Evolutionary conservation across 306 rosid genomes (phyloP).

Genomic region (Pueraria montana): DNA sequence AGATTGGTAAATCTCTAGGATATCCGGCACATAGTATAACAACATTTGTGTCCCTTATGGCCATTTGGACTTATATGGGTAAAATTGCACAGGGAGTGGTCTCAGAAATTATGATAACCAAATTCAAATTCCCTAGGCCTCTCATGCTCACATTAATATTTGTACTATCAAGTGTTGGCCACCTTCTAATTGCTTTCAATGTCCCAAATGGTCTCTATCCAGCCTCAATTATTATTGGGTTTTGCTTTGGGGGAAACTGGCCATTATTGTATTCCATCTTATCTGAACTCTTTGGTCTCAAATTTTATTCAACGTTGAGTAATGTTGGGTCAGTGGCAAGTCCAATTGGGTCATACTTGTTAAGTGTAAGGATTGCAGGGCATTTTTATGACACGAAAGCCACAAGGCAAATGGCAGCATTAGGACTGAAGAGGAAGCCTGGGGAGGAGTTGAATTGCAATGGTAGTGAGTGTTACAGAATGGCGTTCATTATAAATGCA

Average conservation of each 20-base stretch:
- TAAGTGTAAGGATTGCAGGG: conserved; percentile 56
- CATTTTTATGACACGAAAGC: conserved; percentile 59
- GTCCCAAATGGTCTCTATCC: conserved; percentile 61
- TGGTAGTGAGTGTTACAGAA: conserved; percentile 54
- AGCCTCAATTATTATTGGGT: conserved; percentile 74
- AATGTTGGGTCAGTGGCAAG: conserved; percentile 78
- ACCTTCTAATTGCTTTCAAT: conserved; percentile 62
- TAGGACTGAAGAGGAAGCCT: conserved; percentile 42
- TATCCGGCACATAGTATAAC: conserved; percentile 57
- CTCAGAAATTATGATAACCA: conserved; percentile 53
- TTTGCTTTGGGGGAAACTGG: conserved; percentile 84
- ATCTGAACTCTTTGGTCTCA: conserved; percentile 84
- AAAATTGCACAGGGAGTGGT: conserved; percentile 54
- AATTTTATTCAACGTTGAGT: conserved; percentile 72
- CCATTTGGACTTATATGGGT: conserved; percentile 66
- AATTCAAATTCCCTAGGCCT: conserved; percentile 61
- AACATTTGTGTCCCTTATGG: conserved; percentile 64
- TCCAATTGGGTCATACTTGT: conserved; percentile 64
- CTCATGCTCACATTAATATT: conserved; percentile 59
- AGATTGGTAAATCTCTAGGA: conserved; percentile 62
- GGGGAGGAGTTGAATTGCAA: conserved; percentile 59
- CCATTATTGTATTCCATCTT: conserved; percentile 72
- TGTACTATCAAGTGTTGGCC: conserved; percentile 53
- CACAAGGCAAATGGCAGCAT: conserved; percentile 41
- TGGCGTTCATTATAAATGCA: conserved; percentile 52